Percentiles rank a stretch among this genome's conserved stretches.
phyloP scores from a whole-genome alignment of 208 protist species.

The Trichomonas tenax region DNA sequence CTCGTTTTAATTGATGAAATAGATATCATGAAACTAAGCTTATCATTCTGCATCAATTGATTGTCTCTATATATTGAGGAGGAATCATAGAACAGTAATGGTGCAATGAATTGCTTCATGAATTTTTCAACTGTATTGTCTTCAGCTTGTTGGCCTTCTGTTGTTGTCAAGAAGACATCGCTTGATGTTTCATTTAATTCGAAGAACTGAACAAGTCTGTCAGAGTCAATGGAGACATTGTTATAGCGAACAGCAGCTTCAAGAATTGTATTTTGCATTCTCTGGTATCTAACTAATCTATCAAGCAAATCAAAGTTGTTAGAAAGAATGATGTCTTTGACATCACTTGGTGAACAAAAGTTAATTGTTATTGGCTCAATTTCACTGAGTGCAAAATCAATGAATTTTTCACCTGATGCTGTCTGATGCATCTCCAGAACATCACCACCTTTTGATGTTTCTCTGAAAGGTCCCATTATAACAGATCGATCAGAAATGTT shows the following conservation, averaged over 20 bases:
- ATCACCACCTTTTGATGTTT: background rate
- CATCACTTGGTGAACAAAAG: background rate
- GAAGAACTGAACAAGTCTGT: background rate
- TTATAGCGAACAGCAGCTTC: constrained; percentile 5
- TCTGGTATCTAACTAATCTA: background rate
- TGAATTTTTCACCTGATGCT: background rate
- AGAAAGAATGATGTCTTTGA: background rate
- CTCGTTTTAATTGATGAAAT: background rate
- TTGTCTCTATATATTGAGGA: background rate
- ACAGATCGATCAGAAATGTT: background rate
- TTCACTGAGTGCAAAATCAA: background rate
- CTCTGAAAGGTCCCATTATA: background rate
- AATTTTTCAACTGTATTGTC: background rate
- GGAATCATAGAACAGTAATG: background rate
- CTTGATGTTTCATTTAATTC: background rate
- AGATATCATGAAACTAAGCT: background rate
- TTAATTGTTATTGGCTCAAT: background rate
- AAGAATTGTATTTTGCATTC: background rate
- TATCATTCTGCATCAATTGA: background rate
- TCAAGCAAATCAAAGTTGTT: background rate
- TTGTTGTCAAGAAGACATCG: background rate
- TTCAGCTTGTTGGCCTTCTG: background rate
- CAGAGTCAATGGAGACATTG: background rate
- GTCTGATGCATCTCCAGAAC: background rate
- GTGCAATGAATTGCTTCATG: background rate